Evolutionary conservation across 2,329 filamentous ascomycete genomes (phyloP).

Genomic region (Gaeumannomyces sp.): DNA sequence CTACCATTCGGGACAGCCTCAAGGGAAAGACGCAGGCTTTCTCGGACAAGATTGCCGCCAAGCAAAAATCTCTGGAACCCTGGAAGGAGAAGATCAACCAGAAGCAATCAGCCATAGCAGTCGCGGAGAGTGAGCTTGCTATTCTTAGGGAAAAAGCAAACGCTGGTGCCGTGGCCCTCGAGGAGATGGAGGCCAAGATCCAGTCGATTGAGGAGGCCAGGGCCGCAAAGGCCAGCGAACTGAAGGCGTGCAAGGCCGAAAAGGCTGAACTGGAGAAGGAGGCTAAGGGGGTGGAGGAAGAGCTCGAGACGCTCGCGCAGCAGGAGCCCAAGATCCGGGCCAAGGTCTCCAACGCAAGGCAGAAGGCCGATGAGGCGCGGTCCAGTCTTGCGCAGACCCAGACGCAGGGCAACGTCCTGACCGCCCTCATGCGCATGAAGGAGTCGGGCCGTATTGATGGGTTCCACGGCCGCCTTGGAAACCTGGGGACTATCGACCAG

Average conservation of each 20-base stretch:
- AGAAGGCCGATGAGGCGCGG: constrained; percentile 93
- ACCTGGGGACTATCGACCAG: constrained; percentile 86
- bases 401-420: constrained; percentile 86
- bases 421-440: constrained; percentile 86
- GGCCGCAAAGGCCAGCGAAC: constrained; percentile 62
- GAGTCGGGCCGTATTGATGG: constrained; percentile 96
- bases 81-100: constrained; percentile 98
- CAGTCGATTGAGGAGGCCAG: constrained; percentile 65
- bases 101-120: constrained; percentile 88
- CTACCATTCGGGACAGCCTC: constrained; percentile 74
- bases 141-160: constrained; percentile 88
- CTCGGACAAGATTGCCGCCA: constrained; percentile 84
- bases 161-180: constrained; percentile 74
- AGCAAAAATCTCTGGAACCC: constrained; percentile 90
- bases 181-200: constrained; percentile 79
- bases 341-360: constrained; percentile 81
- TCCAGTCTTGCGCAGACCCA: constrained; percentile 86
- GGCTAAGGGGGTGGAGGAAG: constrained; percentile 61
- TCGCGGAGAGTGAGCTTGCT: constrained; percentile 88
- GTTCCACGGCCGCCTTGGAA: constrained; percentile 91
- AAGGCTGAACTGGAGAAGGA: constrained; percentile 70
- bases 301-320: constrained; percentile 64
- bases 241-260: constrained; percentile 69
- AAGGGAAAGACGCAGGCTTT: constrained; percentile 95
- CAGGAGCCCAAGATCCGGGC: constrained; percentile 78